Percentiles rank a stretch among this genome's conserved stretches.
phyloP scores from a whole-genome alignment of 768 basidiomycete genomes.

The Tylopilus plumbeoviolaceoides region DNA sequence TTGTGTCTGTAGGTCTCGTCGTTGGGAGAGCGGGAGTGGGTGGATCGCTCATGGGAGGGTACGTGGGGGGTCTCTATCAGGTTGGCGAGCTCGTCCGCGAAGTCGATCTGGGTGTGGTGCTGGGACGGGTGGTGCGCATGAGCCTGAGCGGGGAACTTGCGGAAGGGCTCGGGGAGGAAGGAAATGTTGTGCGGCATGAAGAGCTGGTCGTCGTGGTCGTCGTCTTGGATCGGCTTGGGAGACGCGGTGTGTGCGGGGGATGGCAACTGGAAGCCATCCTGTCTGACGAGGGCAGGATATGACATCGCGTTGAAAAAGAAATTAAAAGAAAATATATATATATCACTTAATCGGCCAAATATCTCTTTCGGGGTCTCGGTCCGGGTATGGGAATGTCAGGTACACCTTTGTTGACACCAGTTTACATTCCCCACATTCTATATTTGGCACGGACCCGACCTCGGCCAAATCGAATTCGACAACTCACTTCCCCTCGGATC shows the following conservation, averaged over 20 bases:
- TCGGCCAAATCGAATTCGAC: conserved; percentile 6
- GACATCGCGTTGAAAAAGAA: conserved; percentile 16
- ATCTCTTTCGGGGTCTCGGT: conserved; percentile 32
- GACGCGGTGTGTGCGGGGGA: conserved; percentile 42
- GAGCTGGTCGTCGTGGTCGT: conserved; percentile 31
- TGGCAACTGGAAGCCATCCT: conserved; percentile 71
- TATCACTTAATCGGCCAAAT: no score
- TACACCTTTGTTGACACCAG: conserved; percentile 11
- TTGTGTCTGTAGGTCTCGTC: conserved; percentile 48
- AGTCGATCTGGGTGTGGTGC: conserved; percentile 41
- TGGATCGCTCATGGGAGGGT: conserved; percentile 40
- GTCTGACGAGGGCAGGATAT: conserved; percentile 42
- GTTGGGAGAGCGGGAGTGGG: conserved; percentile 38
- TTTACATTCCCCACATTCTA: conserved; percentile 24
- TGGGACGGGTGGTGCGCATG: conserved; percentile 15
- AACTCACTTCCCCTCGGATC: background rate
- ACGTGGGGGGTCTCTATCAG: conserved; percentile 43
- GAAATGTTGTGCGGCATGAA: conserved; percentile 44
- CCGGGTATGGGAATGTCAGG: conserved; percentile 31
- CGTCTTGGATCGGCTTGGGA: conserved; percentile 27
- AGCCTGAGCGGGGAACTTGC: conserved; percentile 41
- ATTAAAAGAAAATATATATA: background rate
- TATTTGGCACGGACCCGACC: conserved; percentile 15
- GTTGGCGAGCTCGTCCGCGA: conserved; percentile 63
- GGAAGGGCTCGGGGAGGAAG: conserved; percentile 52